Conservation (phyloP, 2,329 filamentous ascomycete genomes). For the Calycina herbarum region DNA sequence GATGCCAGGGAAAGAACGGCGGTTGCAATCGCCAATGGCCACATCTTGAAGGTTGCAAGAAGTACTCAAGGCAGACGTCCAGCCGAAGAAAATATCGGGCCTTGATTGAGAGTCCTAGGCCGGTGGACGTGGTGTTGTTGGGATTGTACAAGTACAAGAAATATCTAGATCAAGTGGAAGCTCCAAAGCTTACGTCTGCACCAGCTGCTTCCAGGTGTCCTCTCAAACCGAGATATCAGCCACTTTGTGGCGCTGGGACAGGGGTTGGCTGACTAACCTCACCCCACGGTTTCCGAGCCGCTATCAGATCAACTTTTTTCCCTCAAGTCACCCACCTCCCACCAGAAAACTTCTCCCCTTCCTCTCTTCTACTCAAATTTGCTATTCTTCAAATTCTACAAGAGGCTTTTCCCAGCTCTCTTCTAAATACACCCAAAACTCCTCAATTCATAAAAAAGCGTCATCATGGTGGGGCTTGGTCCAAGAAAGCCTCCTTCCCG, state of each 20-base stretch:
- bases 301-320: slow-evolving; percentile 1
- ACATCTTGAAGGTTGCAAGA: slow-evolving; percentile 35
- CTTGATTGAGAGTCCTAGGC: slow-evolving; percentile 15
- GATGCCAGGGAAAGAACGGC: slow-evolving; percentile 55
- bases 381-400: not conserved
- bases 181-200: slow-evolving; percentile 29
- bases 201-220: slow-evolving; percentile 29
- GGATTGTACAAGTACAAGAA: slow-evolving; percentile 14
- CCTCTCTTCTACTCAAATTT: not conserved
- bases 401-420: not conserved
- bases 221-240: slow-evolving; percentile 7
- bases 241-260: not conserved
- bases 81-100: slow-evolving; percentile 20
- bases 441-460: slow-evolving; percentile 7
- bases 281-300: slow-evolving; percentile 1
- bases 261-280: not conserved
- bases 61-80: slow-evolving; percentile 23
- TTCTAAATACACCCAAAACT: not conserved
- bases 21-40: slow-evolving; percentile 48
- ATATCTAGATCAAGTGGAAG: slow-evolving; percentile 12
- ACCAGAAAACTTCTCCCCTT: not conserved
- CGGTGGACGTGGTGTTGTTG: slow-evolving; percentile 9
- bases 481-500: slow-evolving; percentile 65
- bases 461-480: slow-evolving; percentile 61
- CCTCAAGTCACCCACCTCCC: not conserved